Evolutionary conservation across 495 filamentous ascomycete species (phyloP).

Genomic region (Tuber aestivum): DNA sequence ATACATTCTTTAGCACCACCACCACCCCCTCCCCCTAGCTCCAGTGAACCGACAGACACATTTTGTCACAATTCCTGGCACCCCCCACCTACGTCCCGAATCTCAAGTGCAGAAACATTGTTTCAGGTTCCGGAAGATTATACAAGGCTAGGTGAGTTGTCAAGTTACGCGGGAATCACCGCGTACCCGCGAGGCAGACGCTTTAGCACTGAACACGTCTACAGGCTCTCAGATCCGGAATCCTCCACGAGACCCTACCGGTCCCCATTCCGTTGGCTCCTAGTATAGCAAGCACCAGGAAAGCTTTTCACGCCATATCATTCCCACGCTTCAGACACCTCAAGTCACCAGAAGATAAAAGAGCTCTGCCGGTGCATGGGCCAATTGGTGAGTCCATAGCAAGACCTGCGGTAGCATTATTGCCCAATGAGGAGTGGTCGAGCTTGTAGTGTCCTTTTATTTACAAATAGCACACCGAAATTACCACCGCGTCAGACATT

Average conservation of each 20-base stretch:
- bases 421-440: not conserved
- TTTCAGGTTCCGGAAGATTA: no score
- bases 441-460: not conserved
- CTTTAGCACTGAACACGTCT: not conserved
- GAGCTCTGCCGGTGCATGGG: not conserved
- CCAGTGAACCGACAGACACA: no score
- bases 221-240: not conserved
- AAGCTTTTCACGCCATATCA: not conserved
- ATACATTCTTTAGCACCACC: no score
- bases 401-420: not conserved
- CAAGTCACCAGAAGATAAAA: not conserved
- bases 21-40: no score
- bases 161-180: not conserved
- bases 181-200: not conserved
- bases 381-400: not conserved
- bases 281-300: not conserved
- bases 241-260: not conserved
- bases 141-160: not conserved
- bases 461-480: not conserved
- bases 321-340: not conserved
- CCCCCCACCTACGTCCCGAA: no score
- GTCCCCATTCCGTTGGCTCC: not conserved
- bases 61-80: no score
- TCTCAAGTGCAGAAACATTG: no score
- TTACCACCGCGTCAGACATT: not conserved